Evolutionary conservation across 1,284 basidiomycete species (phyloP).

Genomic region (Cryptococcus sp.): DNA sequence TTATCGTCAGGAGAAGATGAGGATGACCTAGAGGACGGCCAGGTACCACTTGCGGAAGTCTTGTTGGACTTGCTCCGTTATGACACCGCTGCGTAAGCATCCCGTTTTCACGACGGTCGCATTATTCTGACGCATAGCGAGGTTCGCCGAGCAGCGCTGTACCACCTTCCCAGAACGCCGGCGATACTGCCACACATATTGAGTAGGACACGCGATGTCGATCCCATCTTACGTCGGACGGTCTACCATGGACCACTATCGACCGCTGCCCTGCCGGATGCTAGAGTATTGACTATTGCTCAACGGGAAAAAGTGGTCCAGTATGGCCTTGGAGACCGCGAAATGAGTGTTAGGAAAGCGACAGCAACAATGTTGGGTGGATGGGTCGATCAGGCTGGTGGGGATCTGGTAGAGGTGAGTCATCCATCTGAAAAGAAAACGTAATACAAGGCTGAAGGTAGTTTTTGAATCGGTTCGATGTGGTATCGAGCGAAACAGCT

Average conservation of each 20-base stretch:
- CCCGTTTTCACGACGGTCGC: background rate
- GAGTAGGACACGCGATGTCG: constrained; percentile 77
- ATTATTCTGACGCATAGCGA: constrained; percentile 56
- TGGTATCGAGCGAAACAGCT: constrained; percentile 56
- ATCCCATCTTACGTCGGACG: constrained; percentile 73
- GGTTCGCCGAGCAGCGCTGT: constrained; percentile 79
- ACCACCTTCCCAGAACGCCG: constrained; percentile 67
- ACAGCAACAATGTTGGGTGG: constrained; percentile 69
- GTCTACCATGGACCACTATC: constrained; percentile 66
- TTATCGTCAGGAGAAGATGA: constrained; percentile 72
- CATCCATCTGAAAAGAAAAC: background rate
- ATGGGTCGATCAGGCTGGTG: constrained; percentile 64
- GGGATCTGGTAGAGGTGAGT: constrained; percentile 51
- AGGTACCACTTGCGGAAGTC: constrained; percentile 62
- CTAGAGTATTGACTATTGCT: constrained; percentile 64
- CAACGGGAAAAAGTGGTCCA: constrained; percentile 74
- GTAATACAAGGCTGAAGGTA: constrained; percentile 38
- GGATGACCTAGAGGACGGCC: constrained; percentile 60
- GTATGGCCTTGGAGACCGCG: constrained; percentile 83
- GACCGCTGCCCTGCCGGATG: constrained; percentile 57
- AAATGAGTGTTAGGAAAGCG: constrained; percentile 72
- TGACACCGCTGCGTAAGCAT: constrained; percentile 74
- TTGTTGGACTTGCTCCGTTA: constrained; percentile 68
- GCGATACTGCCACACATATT: constrained; percentile 66
- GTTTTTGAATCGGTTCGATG: constrained; percentile 63